Conservation (phyloP, 768 basidiomycete species). For the Trametes elegans region DNA sequence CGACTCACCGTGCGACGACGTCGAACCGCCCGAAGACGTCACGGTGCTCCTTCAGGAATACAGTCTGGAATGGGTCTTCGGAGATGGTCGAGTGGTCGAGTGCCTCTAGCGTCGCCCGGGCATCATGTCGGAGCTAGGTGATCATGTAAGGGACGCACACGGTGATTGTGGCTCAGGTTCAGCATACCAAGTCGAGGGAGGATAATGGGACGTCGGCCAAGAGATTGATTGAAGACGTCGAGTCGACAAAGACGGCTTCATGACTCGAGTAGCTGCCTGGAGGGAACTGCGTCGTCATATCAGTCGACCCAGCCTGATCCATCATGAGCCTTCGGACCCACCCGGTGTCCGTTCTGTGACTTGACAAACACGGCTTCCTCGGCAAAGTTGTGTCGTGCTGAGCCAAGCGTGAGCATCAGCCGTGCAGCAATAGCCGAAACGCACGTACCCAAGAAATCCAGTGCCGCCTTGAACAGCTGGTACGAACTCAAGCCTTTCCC, state of each 20-base stretch:
- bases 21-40: slow-evolving; percentile 72
- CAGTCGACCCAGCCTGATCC: not conserved
- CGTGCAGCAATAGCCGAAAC: not conserved
- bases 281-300: slow-evolving; percentile 42
- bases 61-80: slow-evolving; percentile 63
- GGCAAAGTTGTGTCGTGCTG: slow-evolving; percentile 72
- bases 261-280: slow-evolving; percentile 53
- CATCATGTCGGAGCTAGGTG: slow-evolving; percentile 70
- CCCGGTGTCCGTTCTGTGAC: slow-evolving; percentile 50
- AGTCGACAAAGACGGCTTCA: slow-evolving; percentile 72
- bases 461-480: slow-evolving; percentile 80
- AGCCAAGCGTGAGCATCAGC: not conserved
- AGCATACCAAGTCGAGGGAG: slow-evolving; percentile 69
- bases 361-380: slow-evolving; percentile 60
- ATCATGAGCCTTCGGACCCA: slow-evolving; percentile 28
- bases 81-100: slow-evolving; percentile 48
- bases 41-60: slow-evolving; percentile 73
- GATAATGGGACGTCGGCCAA: slow-evolving; percentile 71
- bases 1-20: slow-evolving; percentile 56
- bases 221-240: slow-evolving; percentile 73
- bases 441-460: slow-evolving; percentile 77
- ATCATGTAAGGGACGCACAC: not conserved
- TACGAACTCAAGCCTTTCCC: slow-evolving; percentile 87
- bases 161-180: not conserved
- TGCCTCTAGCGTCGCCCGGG: slow-evolving; percentile 63